These are phyloP conservation scores for Macrophomina pseudophaseolina DNA, from an alignment of 2,329 filamentous ascomycete genomes.

Conservation along the genomic window DNA sequence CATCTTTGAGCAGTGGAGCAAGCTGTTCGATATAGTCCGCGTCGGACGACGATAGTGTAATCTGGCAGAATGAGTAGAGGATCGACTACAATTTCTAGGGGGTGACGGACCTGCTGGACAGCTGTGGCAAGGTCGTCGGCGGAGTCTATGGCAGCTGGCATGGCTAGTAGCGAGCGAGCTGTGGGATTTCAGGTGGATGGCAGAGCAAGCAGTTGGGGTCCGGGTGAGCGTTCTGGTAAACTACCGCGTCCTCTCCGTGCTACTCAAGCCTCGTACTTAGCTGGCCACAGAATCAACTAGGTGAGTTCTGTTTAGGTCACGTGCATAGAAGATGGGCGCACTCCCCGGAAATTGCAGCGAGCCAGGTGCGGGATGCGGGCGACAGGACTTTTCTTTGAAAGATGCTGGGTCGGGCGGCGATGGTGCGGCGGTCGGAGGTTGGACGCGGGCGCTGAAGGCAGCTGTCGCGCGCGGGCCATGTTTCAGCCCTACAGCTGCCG, in stretches of 20 bases:
- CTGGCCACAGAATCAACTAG: background rate
- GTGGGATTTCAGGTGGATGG: background rate
- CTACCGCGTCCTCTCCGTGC: background rate
- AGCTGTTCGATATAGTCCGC: constrained; percentile 94
- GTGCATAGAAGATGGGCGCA: background rate
- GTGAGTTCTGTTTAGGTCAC: background rate
- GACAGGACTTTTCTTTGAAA: constrained; percentile 8
- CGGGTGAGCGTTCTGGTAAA: constrained; percentile 7
- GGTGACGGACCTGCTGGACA: constrained; percentile 54
- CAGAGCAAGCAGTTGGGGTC: background rate
- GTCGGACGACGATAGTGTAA: constrained; percentile 89
- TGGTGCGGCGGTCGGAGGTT: constrained; percentile 17
- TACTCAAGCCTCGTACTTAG: background rate
- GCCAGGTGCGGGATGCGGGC: background rate
- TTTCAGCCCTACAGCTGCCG: constrained; percentile 12
- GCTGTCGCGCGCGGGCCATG: constrained; percentile 12
- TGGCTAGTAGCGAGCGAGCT: constrained; percentile 27
- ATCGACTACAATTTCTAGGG: constrained; percentile 22
- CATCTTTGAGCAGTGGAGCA: constrained; percentile 92
- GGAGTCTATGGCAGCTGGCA: constrained; percentile 47
- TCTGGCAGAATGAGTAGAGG: constrained; percentile 59
- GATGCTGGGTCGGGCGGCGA: constrained; percentile 5
- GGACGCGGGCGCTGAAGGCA: constrained; percentile 12
- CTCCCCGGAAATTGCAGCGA: background rate
- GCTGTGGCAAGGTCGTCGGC: constrained; percentile 55